These are phyloP conservation scores for Chionographis japonica DNA, from an alignment of 106 monocot genomes.

Conservation along the genomic window DNA sequence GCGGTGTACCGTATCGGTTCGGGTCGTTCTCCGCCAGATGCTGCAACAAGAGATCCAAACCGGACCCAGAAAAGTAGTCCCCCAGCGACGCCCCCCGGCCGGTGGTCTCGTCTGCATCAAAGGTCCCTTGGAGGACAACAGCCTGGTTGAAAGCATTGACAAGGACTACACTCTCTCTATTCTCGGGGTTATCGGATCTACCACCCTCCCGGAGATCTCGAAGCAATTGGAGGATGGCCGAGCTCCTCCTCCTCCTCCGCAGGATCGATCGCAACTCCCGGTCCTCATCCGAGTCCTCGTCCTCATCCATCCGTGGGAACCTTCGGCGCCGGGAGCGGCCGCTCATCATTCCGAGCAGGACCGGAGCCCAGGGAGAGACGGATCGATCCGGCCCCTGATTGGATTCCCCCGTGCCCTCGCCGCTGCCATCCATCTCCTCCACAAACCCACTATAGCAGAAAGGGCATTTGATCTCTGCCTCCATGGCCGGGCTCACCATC, in stretches of 20 bases:
- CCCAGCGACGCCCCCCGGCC: conserved; percentile 26
- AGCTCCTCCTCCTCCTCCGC: conserved; percentile 28
- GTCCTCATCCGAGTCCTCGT: conserved; percentile 23
- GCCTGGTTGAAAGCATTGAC: conserved; percentile 52
- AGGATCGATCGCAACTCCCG: conserved; percentile 23
- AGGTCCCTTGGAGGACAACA: conserved; percentile 28
- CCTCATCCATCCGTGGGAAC: conserved; percentile 18
- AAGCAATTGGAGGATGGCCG: conserved; percentile 36
- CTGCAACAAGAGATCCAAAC: conserved; percentile 62
- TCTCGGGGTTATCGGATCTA: conserved; percentile 12
- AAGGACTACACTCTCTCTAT: conserved; percentile 36
- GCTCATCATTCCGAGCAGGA: conserved; percentile 65
- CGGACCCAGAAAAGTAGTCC: conserved; percentile 57
- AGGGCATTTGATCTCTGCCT: conserved; percentile 60
- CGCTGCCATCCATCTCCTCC: conserved; percentile 50
- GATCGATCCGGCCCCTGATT: conserved; percentile 28
- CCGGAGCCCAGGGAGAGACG: conserved; percentile 55
- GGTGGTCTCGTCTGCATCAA: conserved; percentile 9
- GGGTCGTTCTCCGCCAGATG: conserved; percentile 72
- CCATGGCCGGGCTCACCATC: conserved; percentile 48
- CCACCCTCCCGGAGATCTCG: conserved; percentile 25
- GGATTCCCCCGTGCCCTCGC: conserved; percentile 5
- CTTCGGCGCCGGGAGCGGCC: conserved; percentile 17
- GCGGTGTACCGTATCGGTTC: conserved; percentile 66
- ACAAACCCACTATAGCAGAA: conserved; percentile 58